Conservation (phyloP, 352 stramenopile genomes). For the Globisporangium apiculatum region DNA sequence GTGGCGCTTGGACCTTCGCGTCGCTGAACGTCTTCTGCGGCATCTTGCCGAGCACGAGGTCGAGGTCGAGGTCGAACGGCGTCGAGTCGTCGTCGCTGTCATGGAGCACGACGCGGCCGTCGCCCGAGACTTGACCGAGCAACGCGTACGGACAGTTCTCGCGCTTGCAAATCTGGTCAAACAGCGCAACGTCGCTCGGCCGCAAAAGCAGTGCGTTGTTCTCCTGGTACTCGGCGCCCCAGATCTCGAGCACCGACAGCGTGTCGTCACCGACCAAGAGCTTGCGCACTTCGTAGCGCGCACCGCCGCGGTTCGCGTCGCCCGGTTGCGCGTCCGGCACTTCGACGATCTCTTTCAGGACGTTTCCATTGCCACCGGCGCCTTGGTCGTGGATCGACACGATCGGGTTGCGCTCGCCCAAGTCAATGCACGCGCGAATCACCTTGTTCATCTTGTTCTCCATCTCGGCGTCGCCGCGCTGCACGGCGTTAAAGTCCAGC, state of each 20-base stretch:
- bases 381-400: slow-evolving; percentile 99
- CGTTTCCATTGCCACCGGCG: slow-evolving; percentile 98
- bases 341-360: slow-evolving; percentile 99
- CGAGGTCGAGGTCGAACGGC: slow-evolving; percentile 95
- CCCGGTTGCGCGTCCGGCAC: slow-evolving; percentile 70
- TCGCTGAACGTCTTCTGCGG: slow-evolving; percentile 98
- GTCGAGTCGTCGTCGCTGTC: slow-evolving; percentile 93
- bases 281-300: slow-evolving; percentile 94
- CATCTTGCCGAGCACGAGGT: slow-evolving; percentile 98
- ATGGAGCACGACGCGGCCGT: slow-evolving; percentile 95
- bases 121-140: slow-evolving; percentile 93
- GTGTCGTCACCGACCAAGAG: slow-evolving; percentile 96
- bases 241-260: slow-evolving; percentile 98
- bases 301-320: slow-evolving; percentile 81
- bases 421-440: slow-evolving; percentile 96
- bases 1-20: slow-evolving; percentile 45
- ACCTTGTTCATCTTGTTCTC: slow-evolving; percentile 99
- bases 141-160: slow-evolving; percentile 97
- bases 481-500: slow-evolving; percentile 99
- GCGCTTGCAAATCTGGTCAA: slow-evolving; percentile 93
- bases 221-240: slow-evolving; percentile 99
- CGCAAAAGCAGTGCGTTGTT: slow-evolving; percentile 97
- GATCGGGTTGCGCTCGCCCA: slow-evolving; percentile 97
- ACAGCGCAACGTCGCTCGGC: slow-evolving; percentile 85
- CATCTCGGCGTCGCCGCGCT: slow-evolving; percentile 99